Base-by-base conservation (phyloP, 768 basidiomycete genomes). In the Suillus hirtellus region DNA sequence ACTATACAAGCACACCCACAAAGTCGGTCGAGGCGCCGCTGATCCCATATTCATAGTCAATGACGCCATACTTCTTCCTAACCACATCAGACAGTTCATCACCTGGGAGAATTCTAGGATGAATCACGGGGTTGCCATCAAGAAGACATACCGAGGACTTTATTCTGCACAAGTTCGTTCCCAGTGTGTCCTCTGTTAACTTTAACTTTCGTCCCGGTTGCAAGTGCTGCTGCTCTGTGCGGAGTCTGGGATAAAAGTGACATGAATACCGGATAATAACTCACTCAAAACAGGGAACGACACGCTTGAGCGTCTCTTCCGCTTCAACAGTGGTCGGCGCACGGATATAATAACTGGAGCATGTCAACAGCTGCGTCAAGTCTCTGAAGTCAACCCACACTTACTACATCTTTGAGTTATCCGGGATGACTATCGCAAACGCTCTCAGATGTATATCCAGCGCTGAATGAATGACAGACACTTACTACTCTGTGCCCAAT, bases 1-100 rank as follows among this genome's bases (percentile, higher is more conserved):
- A 19, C 31, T 38, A 1, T 14, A 47, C 42, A 37, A 10, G 27
- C 58, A 44, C 43, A 35, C 89, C 78, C 68, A 92, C 92, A 66
- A 94, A 93, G 71, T 93, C 92, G 3, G 92, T 93, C 5, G 90
- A 93, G 14, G 90, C 92, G 52, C 81, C 81, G 6, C 78, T 75
- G 67, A 89, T 89, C 50, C 90, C 87, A 81, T 84, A 87, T 64
- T 84, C 82, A 68, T 86, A 84, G 70, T 89, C 86, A 61, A 89
- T 79, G 3, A 75, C 74, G 0, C 88, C 89, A 63, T 86, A 89
- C 61, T 84, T 84, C 64, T 83, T 86, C 19, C 81, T 75, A 40
- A 86, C 81, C 44, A 90, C 79, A 55, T 83, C 81, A 0, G 84
- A 85, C 38, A 91, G 87, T 70, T 89, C 89, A 15, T 79, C 81